Evolutionary conservation across 371 early-diverging fungal species (phyloP), one percentile per base, ranked within the genome.

Genomic region (Syncephalis fuscata): DNA sequence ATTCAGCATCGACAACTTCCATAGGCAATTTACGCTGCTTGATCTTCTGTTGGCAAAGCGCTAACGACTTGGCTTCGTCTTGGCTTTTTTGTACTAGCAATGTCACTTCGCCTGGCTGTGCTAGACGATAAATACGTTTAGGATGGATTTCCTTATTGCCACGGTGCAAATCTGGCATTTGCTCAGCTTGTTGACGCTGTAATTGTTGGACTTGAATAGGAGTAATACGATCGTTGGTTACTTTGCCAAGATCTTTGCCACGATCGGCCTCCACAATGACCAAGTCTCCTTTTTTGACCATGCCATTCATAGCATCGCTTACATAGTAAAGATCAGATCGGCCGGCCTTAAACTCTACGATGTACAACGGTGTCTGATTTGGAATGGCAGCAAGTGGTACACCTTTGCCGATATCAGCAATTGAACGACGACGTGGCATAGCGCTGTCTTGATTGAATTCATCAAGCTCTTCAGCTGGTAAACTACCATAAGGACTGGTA

Each of bases 241-340:
- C 76, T 51, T 82, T 78, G 14, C 97, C 97, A 36, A 96, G 63
- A 58, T 96, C 97, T 43, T 85, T 84, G 17, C 94, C 97, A 25
- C 97, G 79, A 58, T 96, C 97, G 2, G 90, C 97, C 62, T 96
- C 93, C 0, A 93, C 92, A 58, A 96, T 86, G 11, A 88, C 92
- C 39, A 82, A 64, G 51, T 88, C 88, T 7, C 82, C 80, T 3
- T 65, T 54, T 46, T 76, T 76, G 25, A 80, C 59, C 17, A 60
- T 49, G 38, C 68, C 51, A 1, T 60, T 60, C n/a, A 54, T 54
- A 20, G 57, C 60, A 11, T 80, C 80, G 4, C 74, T 53, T 3
- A 74, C 52, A 59, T 80, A 85, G 60, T 78, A 88, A 43, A 74
- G 68, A 52, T 88, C 88, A 16, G 69, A 76, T n/a, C 88, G 71